Conservation (phyloP, 768 basidiomycete species). For the Tephrocybe sp. region DNA sequence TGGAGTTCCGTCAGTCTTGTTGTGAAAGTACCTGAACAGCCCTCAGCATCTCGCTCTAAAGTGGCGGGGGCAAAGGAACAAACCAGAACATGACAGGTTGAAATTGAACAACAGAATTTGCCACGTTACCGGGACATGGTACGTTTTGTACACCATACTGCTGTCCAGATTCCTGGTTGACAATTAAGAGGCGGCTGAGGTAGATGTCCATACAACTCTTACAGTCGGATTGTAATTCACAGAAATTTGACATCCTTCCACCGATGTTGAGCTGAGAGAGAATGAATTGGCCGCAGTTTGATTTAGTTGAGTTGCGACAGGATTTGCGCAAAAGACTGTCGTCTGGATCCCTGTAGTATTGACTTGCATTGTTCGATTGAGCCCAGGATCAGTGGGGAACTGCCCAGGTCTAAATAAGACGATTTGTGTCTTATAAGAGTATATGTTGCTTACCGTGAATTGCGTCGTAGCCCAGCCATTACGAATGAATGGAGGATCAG, state of each 20-base stretch:
- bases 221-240: constrained; percentile 39
- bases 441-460: constrained; percentile 49
- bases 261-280: constrained; percentile 42
- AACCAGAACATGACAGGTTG: constrained; percentile 73
- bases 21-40: constrained; percentile 40
- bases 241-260: constrained; percentile 43
- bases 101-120: constrained; percentile 27
- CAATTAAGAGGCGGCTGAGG: neutral
- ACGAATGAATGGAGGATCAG: constrained; percentile 59
- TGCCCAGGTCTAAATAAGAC: no score
- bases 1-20: constrained; percentile 24
- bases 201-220: constrained; percentile 4
- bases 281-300: constrained; percentile 24
- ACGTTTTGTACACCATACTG: constrained; percentile 52
- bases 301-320: constrained; percentile 27
- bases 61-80: constrained; percentile 5
- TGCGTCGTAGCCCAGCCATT: constrained; percentile 53
- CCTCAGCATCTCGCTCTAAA: neutral
- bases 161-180: constrained; percentile 31
- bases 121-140: constrained; percentile 34
- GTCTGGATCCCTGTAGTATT: constrained; percentile 55
- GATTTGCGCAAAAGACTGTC: constrained; percentile 44
- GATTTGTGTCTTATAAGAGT: no score
- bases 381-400: constrained; percentile 39
- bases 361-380: constrained; percentile 54